Evolutionary conservation across 1,284 basidiomycete genomes (phyloP).

Genomic region (Microstroma glucosiphilum): DNA sequence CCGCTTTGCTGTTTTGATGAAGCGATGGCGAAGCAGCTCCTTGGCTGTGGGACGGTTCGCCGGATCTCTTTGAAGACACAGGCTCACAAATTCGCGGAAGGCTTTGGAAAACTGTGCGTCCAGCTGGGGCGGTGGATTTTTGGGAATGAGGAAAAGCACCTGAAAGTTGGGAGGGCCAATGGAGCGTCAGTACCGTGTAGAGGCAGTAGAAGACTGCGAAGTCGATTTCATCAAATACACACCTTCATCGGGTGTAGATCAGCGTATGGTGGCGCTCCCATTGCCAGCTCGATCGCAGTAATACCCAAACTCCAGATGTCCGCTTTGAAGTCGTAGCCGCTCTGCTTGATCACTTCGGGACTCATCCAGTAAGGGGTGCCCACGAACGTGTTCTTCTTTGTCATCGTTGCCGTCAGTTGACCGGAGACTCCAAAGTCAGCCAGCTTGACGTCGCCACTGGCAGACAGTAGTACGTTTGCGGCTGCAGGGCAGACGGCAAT

Average conservation of each 20-base stretch:
- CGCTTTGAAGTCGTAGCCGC: conserved; percentile 96
- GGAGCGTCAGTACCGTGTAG: no score
- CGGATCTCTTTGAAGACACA: conserved; percentile 89
- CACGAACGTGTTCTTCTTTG: conserved; percentile 95
- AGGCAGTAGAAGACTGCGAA: neutral
- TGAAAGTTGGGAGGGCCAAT: neutral
- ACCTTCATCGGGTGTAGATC: conserved; percentile 96
- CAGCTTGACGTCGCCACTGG: conserved; percentile 92
- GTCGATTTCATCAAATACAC: neutral
- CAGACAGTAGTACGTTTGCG: conserved; percentile 87
- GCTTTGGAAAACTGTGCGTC: conserved; percentile 81
- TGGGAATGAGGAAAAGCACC: conserved; percentile 93
- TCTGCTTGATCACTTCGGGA: conserved; percentile 98
- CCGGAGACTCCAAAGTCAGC: conserved; percentile 98
- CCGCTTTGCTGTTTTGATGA: conserved; percentile 88
- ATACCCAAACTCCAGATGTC: conserved; percentile 71
- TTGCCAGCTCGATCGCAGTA: conserved; percentile 93
- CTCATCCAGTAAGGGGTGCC: conserved; percentile 77
- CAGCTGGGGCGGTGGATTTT: conserved; percentile 85
- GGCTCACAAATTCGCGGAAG: conserved; percentile 87
- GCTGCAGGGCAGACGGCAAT: conserved; percentile 55
- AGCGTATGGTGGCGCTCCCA: conserved; percentile 94
- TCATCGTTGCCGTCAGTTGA: conserved; percentile 83
- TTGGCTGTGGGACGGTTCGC: conserved; percentile 85
- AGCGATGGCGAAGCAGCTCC: conserved; percentile 91